Base-by-base conservation (phyloP, 441 rosid species). In the Melastoma candidum region DNA sequence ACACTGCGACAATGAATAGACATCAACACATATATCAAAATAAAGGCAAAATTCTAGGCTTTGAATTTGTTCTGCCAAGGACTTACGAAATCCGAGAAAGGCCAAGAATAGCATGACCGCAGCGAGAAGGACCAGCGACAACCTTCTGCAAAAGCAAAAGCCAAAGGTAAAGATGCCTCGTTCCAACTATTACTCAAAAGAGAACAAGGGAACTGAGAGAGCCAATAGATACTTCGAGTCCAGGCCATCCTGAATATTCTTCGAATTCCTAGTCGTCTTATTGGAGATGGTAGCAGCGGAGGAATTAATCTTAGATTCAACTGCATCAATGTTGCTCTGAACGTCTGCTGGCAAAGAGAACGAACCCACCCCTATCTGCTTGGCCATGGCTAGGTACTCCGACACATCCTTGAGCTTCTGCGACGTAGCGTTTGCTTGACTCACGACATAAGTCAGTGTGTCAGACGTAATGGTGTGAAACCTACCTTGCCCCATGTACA, bases 11-110 rank as follows among this genome's bases (percentile, higher is more conserved):
- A 41, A 0, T 32, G 32, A 41, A 49, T 14, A 46, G 64, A 52
- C 54, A 25, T 56, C 3, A 27, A 65, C 24, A 68, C 13, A 26
- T 32, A 24, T 17, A 25, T 10, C 14, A 58, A 17, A 22, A 13
- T 26, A 6, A 54, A 12, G 48, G 1, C 9, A 12, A 3, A 6
- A 29, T 29, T 29, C 36, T 6, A 29, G 36, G 36, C 36, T 3
- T 29, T 6, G 7, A 29, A 29, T 29, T 29, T 29, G 3, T 29
- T 0, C 36, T 46, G 10, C 12, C 36, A 45, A 48, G 25, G 32
- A 49, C 90, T 85, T 77, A 89, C 97, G 26, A 44, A 84, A 75
- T 43, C 97, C 95, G 2, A 82, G 68, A 57, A 84, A 64, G 1
- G 83, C 73, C 50, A 86, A 57, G 32, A 55, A 17, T n/a, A 89